Conservation (phyloP, 495 filamentous ascomycete genomes). For the Trichoderma orchidacearum region DNA sequence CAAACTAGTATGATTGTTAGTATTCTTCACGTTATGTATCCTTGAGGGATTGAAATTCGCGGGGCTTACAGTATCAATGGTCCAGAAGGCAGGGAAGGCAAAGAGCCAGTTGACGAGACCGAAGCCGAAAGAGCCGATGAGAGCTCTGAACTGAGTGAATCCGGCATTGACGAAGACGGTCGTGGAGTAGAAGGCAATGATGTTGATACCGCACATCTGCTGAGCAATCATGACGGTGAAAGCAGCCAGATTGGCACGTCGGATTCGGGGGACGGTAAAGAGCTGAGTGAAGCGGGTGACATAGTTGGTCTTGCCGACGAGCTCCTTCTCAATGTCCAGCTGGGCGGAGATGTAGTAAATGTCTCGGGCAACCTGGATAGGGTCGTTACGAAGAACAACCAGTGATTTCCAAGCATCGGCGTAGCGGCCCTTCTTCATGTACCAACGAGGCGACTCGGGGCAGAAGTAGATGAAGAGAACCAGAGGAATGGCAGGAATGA, state of each 20-base stretch:
- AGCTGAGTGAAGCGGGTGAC: constrained; percentile 39
- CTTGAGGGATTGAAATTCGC: neutral
- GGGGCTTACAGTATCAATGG: constrained; percentile 45
- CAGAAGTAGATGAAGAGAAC: constrained; percentile 54
- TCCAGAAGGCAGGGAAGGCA: constrained; percentile 63
- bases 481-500: constrained; percentile 60
- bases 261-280: constrained; percentile 46
- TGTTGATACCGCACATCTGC: constrained; percentile 76
- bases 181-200: constrained; percentile 65
- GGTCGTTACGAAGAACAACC: constrained; percentile 43
- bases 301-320: constrained; percentile 27
- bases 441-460: constrained; percentile 57
- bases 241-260: constrained; percentile 44
- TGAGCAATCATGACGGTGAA: constrained; percentile 65
- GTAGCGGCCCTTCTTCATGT: constrained; percentile 49
- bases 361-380: constrained; percentile 61
- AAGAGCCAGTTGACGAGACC: constrained; percentile 48
- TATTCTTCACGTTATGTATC: neutral
- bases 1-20: constrained; percentile 27
- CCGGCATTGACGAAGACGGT: constrained; percentile 54
- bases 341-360: constrained; percentile 61
- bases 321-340: constrained; percentile 23
- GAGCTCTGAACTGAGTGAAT: constrained; percentile 16
- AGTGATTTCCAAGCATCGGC: constrained; percentile 50
- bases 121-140: constrained; percentile 8